A percentile compares a stretch with the other conserved stretches of the same genome.
Evolutionary conservation across 495 filamentous ascomycete genomes (phyloP).

Genomic region (Tuber magnatum): DNA sequence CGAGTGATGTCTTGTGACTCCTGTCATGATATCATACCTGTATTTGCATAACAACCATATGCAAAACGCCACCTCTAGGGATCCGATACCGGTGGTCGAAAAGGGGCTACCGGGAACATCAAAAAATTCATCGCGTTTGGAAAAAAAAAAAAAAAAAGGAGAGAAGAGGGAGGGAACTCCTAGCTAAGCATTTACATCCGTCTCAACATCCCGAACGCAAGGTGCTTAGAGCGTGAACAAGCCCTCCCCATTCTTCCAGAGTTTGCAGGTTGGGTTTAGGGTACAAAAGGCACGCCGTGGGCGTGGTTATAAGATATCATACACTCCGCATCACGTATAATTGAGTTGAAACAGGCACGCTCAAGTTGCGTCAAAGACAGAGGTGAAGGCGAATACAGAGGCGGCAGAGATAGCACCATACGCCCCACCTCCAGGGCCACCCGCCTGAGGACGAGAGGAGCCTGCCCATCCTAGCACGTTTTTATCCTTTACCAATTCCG

Average conservation of each 20-base stretch:
- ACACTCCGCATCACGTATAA: background rate
- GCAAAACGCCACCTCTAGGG: background rate
- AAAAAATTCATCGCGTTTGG: background rate
- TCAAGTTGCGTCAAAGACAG: constrained; percentile 11
- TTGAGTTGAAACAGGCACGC: background rate
- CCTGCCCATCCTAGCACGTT: too few species aligned
- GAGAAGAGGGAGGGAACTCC: background rate
- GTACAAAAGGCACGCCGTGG: constrained; percentile 45
- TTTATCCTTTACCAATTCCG: too few species aligned
- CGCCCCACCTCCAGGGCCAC: too few species aligned
- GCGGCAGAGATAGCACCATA: too few species aligned
- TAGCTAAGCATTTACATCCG: constrained; percentile 37
- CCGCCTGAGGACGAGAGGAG: too few species aligned
- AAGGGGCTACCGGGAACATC: background rate
- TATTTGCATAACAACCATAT: background rate
- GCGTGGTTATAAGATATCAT: constrained; percentile 7
- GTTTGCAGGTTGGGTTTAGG: constrained; percentile 49
- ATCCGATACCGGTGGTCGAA: background rate
- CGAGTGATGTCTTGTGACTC: background rate
- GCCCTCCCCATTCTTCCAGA: constrained; percentile 50
- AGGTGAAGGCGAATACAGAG: background rate
- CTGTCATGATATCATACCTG: background rate
- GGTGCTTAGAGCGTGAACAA: constrained; percentile 49
- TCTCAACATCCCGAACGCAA: constrained; percentile 61
- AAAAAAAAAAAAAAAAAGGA: background rate